Evolutionary conservation across 1,284 basidiomycete genomes (phyloP).

Genomic region (Singerocomus inundabilis): DNA sequence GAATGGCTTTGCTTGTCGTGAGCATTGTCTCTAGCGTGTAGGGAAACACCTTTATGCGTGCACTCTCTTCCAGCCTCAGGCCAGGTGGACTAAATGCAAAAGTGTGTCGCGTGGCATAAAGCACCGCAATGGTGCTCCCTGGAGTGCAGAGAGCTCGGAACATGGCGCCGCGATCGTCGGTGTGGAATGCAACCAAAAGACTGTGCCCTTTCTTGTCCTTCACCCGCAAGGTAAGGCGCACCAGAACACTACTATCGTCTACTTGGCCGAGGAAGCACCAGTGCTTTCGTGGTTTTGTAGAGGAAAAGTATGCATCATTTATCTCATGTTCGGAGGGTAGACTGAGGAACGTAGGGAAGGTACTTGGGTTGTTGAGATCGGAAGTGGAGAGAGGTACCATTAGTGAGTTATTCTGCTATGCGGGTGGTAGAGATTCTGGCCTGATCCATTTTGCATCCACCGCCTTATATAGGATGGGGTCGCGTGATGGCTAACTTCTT

Average conservation of each 20-base stretch:
- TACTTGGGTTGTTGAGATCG: slow-evolving; percentile 26
- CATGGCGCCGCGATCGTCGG: slow-evolving; percentile 30
- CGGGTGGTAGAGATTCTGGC: not conserved
- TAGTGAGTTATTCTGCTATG: slow-evolving; percentile 4
- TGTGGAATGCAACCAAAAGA: slow-evolving; percentile 32
- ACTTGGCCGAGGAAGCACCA: slow-evolving; percentile 33
- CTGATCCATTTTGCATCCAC: not conserved
- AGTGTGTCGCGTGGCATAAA: slow-evolving; percentile 31
- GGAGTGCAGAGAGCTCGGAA: slow-evolving; percentile 25
- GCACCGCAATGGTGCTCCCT: slow-evolving; percentile 32
- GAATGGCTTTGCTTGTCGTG: slow-evolving; percentile 21
- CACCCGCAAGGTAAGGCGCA: slow-evolving; percentile 29
- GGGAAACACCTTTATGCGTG: slow-evolving; percentile 30
- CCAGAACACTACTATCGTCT: slow-evolving; percentile 22
- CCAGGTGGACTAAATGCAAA: slow-evolving; percentile 34
- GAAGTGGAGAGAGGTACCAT: slow-evolving; percentile 25
- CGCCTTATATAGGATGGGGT: slow-evolving; percentile 19
- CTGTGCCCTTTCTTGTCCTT: slow-evolving; percentile 29
- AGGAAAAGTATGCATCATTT: slow-evolving; percentile 20
- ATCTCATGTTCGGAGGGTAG: slow-evolving; percentile 25
- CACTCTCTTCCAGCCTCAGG: slow-evolving; percentile 26
- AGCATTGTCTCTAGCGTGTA: slow-evolving; percentile 30
- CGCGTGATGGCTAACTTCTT: slow-evolving; percentile 3
- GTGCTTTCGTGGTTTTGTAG: slow-evolving; percentile 27
- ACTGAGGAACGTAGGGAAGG: slow-evolving; percentile 27